Evolutionary conservation across 139 green algal genomes (phyloP), one percentile per base, ranked within the genome.

Genomic region (Coelastrella sp.): DNA sequence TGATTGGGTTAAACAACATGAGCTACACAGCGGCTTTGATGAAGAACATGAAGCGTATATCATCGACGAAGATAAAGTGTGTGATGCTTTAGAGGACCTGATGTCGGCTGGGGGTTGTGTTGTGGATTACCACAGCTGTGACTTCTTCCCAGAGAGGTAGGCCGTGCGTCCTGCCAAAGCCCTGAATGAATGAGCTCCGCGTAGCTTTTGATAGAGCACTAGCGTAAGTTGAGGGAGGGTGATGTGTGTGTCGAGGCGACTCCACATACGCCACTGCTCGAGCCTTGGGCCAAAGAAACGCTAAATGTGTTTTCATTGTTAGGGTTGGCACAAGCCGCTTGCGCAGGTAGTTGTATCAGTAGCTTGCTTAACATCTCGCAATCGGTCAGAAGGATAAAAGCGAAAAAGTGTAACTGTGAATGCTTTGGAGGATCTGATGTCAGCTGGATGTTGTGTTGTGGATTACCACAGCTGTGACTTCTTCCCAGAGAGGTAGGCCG

Each of bases 101-200:
- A 88, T 99, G 89, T 91, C 32, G 0, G 92, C 93, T 23, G 98
- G 98, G 5, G 98, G 97, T 76, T 93, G 91, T 80, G 79, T 99
- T 2, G 95, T 99, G 22, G 98, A 99, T 90, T 96, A 99, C 89
- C 98, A 99, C 93, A 93, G 93, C 73, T 99, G 97, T 92, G 98
- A 99, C 89, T 98, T 99, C 68, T 99, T 99, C 89, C 98, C 98
- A 11, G 98, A 99, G 75, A 92, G 98, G 93, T 96, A 76, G n/a
- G 91, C 22, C 13, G 6, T 23, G 2, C 4, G 0, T 64, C 47
- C 19, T 77, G 71, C 6, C 3, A 8, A 32, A 7, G 19, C 14
- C 13, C n/a, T 77, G 13, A 22, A 77, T 22, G 61, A 13, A 19
- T 19, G 61, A 71, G 8, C 61, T 47, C 32, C 32, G 32, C 32